These are phyloP conservation scores for Aspergillus saccharolyticus DNA, from an alignment of 495 filamentous ascomycete species.

Conservation along the genomic window DNA sequence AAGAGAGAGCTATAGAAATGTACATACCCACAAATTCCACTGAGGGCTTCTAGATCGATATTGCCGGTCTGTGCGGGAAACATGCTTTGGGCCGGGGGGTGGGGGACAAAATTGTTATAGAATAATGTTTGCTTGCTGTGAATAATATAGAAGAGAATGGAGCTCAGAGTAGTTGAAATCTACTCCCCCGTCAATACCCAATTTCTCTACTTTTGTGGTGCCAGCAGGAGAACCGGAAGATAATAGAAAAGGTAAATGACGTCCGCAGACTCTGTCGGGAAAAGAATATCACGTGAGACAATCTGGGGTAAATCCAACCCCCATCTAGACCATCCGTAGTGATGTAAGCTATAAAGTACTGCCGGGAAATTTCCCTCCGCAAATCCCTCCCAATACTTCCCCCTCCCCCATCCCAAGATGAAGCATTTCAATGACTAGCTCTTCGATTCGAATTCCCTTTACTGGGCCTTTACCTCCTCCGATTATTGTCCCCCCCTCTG, in stretches of 20 bases:
- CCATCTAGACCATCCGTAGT: conserved; percentile 1
- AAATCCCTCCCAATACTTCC: not conserved
- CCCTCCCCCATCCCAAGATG: conserved; percentile 17
- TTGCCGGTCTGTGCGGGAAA: conserved; percentile 62
- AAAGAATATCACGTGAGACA: conserved; percentile 2
- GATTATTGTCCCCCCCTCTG: conserved; percentile 63
- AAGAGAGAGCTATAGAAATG: too few species aligned
- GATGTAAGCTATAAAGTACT: too few species aligned
- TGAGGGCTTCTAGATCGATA: conserved; percentile 80
- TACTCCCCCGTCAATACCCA: too few species aligned
- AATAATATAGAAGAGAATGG: too few species aligned
- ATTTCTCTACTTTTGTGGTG: too few species aligned
- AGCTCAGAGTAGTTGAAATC: too few species aligned
- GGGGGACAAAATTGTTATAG: too few species aligned
- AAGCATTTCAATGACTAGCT: conserved; percentile 52
- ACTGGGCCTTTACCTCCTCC: conserved; percentile 78
- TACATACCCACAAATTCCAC: conserved; percentile 75
- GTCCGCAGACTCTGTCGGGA: conserved; percentile 6
- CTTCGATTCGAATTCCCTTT: conserved; percentile 85
- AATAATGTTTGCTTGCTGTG: too few species aligned
- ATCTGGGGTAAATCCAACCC: conserved; percentile 3
- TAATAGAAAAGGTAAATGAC: conserved; percentile 9
- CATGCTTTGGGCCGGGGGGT: too few species aligned
- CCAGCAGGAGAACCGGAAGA: not conserved
- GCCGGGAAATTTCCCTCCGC: too few species aligned